Conservation (phyloP, 1,139 yeast genomes). For the Scheffersomyces cryptocercus region DNA sequence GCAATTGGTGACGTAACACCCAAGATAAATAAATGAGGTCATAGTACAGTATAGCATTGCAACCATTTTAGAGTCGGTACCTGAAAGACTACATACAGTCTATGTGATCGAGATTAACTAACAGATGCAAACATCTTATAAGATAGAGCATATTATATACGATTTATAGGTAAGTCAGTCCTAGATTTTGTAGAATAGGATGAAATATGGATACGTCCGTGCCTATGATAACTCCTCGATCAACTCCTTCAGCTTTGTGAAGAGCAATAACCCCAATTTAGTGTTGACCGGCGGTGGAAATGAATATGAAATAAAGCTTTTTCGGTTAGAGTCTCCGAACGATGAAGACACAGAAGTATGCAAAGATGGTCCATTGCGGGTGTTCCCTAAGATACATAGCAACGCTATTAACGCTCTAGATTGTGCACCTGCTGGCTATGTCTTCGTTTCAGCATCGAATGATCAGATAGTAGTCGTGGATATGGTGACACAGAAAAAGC, state of each 20-base stretch:
- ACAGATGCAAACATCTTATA: no score
- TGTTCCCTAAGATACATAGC: constrained; percentile 19
- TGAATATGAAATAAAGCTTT: constrained; percentile 18
- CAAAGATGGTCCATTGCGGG: neutral
- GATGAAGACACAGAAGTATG: neutral
- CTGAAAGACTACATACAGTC: no score
- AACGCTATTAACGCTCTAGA: constrained; percentile 20
- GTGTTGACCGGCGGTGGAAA: constrained; percentile 27
- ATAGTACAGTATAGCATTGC: no score
- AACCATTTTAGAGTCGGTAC: no score
- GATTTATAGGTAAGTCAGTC: constrained; percentile 1
- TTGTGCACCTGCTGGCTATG: constrained; percentile 5
- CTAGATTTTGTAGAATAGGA: constrained; percentile 1
- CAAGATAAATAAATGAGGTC: no score
- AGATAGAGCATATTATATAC: no score
- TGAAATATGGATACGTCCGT: neutral
- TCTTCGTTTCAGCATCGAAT: constrained; percentile 14
- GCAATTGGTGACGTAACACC: no score
- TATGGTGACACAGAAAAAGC: constrained; percentile 13
- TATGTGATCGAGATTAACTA: no score
- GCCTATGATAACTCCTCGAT: constrained; percentile 19
- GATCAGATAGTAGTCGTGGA: constrained; percentile 14
- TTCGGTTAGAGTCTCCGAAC: neutral
- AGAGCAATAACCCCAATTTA: constrained; percentile 9
- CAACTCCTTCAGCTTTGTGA: constrained; percentile 19